Conservation (phyloP, 768 basidiomycete species). For the Harrya chromipes region DNA sequence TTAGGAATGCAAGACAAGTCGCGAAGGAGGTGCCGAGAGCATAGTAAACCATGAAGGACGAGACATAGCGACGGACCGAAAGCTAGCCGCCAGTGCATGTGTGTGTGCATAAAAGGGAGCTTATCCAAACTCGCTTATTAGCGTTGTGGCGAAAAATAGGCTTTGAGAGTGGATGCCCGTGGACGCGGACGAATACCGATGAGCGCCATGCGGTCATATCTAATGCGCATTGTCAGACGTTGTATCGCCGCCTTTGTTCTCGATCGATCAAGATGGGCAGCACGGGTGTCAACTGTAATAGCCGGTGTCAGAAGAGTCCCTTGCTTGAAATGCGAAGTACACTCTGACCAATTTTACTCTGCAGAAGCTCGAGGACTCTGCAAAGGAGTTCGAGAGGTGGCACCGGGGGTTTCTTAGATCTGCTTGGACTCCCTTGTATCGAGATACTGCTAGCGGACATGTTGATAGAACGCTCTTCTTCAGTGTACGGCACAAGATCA, state of each 20-base stretch:
- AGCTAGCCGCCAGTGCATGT: neutral
- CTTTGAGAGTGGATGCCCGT: conserved; percentile 26
- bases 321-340: neutral
- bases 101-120: neutral
- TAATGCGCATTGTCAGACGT: conserved; percentile 56
- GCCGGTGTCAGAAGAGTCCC: neutral
- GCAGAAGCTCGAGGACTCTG: conserved; percentile 47
- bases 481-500: conserved; percentile 55
- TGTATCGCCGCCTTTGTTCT: conserved; percentile 69
- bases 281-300: conserved; percentile 62
- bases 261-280: conserved; percentile 73
- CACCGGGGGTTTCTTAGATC: conserved; percentile 30
- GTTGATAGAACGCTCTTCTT: conserved; percentile 38
- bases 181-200: conserved; percentile 19
- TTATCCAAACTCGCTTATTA: conserved; percentile 1
- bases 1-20: neutral
- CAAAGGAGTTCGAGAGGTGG: conserved; percentile 49
- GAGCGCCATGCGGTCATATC: conserved; percentile 52
- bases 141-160: conserved; percentile 29
- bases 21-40: neutral
- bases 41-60: neutral
- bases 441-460: conserved; percentile 8
- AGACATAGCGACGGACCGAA: neutral
- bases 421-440: conserved; percentile 25
- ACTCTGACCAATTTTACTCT: conserved; percentile 59